A percentile compares a stretch with the other conserved stretches of the same genome.
Evolutionary conservation across 257 asterid genomes (phyloP).

Genomic region (Solanum virginianum): DNA sequence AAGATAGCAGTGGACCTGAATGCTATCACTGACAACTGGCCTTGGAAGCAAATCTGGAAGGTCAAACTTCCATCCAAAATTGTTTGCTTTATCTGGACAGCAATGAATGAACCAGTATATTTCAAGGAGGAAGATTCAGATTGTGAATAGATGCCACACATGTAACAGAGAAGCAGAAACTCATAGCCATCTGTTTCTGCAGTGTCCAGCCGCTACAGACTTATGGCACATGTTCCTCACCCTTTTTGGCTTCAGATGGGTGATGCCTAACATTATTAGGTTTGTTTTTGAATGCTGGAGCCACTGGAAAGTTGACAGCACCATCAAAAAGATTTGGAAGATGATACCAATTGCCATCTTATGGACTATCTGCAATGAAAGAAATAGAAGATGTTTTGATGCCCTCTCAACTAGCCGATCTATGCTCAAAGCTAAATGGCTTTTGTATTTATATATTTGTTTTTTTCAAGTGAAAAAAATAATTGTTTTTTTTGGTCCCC

Average conservation of each 20-base stretch:
- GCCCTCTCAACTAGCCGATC: not conserved
- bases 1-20: not conserved
- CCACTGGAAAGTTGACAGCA: not conserved
- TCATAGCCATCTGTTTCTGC: not conserved
- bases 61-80: not conserved
- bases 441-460: too few species aligned
- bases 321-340: not conserved
- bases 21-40: not conserved
- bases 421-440: not conserved
- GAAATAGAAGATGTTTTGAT: not conserved
- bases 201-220: not conserved
- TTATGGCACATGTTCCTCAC: not conserved
- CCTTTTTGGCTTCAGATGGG: not conserved
- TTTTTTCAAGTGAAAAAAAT: too few species aligned
- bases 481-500: not conserved
- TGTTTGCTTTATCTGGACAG: not conserved
- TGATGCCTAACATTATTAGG: not conserved
- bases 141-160: not conserved
- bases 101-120: not conserved
- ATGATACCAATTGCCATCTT: not conserved
- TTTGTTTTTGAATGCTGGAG: not conserved
- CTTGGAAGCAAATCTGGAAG: not conserved
- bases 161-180: not conserved
- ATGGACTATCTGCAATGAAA: not conserved
- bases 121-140: not conserved